Evolutionary conservation across 2,329 filamentous ascomycete genomes (phyloP), one percentile per base, ranked within the genome.

Genomic region (Pseudodiploospora longispora): DNA sequence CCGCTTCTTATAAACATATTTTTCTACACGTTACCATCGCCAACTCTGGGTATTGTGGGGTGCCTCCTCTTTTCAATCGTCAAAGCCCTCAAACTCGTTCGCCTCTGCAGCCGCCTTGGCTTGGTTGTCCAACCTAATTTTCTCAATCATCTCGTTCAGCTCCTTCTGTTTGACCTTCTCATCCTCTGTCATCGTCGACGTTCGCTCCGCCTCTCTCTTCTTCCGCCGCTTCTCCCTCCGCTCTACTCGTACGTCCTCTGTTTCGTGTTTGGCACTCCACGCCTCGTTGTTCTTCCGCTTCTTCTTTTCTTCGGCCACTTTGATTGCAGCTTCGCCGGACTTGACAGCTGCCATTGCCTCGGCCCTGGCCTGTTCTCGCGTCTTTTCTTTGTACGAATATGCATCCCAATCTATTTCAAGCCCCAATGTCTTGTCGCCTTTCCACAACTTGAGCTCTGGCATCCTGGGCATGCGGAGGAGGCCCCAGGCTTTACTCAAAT

Each of bases 381-480:
- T 67, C 59, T 83, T 85, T 54, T 91, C 85, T 56, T 80, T 81
- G 65, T 88, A 91, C 1, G 76, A 68, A 55, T 80, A 88, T 2
- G 64, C 70, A 36, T 82, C 74, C 74, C 85, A 82, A 59, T 88
- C 78, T 8, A 88, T 67, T 2, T 75, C 74, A 2, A 83, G 63
- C 2, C 79, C 79, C 1, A 85, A 67, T 27, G 68, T 75, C 50
- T 75, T 74, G 59, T 87, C 83, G 4, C 83, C 83, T 9, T 80
- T 75, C 71, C 85, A 91, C 1, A 72, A 76, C 55, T 82, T 84
- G 42, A 87, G 68, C 63, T 98, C 93, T 0, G 93, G 91, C 93
- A 98, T 98, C 59, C 85, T 88, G 4, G 93, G 93, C 51, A 97
- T 74, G 41, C 82, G 82, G 2, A 96, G 71, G 1, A 98, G 72